phyloP scores from a whole-genome alignment of 345 rosid species.

The Psidium guajava region DNA sequence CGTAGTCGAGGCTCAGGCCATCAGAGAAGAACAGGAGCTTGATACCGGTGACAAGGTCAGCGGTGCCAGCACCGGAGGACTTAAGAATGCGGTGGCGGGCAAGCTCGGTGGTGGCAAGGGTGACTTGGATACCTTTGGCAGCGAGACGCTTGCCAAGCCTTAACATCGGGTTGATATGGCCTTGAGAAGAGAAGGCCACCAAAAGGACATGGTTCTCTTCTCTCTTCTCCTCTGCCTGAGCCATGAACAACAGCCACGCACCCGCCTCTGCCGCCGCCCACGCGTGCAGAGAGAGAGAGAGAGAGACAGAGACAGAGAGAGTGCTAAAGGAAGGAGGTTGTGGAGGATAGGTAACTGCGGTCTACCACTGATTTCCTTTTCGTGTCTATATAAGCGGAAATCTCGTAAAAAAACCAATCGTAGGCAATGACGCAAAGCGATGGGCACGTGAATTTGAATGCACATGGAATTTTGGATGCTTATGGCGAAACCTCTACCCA shows the following conservation, averaged over 20 bases:
- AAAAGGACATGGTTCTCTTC: conserved; percentile 15
- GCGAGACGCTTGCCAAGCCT: conserved; percentile 22
- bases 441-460: neutral
- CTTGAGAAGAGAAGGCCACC: conserved; percentile 21
- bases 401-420: neutral
- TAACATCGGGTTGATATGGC: conserved; percentile 32
- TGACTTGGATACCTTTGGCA: conserved; percentile 15
- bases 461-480: neutral
- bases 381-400: neutral
- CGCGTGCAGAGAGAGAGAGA: neutral
- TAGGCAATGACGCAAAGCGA: neutral
- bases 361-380: neutral
- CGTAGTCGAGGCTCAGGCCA: conserved; percentile 27
- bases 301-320: neutral
- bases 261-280: neutral
- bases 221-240: neutral
- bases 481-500: neutral
- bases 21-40: conserved; percentile 29
- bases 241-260: neutral
- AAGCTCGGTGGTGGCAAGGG: conserved; percentile 20
- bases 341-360: neutral
- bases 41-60: conserved; percentile 9
- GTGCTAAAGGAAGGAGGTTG: neutral
- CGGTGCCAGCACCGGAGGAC: neutral
- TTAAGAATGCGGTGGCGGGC: conserved; percentile 13